Conservation (phyloP, 2,329 filamentous ascomycete species). For the Cladophialophora chaetospira region DNA sequence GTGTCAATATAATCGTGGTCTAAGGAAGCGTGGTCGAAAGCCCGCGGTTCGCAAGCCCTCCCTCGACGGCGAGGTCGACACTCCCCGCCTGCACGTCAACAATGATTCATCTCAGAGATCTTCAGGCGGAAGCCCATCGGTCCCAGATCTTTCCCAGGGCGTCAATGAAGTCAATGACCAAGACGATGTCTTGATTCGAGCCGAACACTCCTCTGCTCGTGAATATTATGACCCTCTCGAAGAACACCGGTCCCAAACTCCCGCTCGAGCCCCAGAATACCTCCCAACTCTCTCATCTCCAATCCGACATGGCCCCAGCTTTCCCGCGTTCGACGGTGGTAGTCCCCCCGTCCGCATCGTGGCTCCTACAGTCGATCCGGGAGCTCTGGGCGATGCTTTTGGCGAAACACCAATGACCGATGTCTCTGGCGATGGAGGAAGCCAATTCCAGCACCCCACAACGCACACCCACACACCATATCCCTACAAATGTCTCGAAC, state of each 20-base stretch:
- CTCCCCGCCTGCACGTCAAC: too few species aligned
- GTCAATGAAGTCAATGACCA: background rate
- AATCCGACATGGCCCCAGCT: background rate
- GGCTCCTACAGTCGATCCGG: background rate
- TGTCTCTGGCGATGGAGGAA: background rate
- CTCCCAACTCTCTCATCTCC: background rate
- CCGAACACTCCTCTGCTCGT: background rate
- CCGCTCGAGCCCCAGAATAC: background rate
- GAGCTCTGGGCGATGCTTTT: background rate
- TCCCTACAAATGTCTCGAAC: constrained; percentile 47
- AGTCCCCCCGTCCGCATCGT: too few species aligned
- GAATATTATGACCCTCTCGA: background rate
- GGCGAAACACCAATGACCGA: background rate
- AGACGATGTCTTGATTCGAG: background rate
- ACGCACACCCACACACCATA: constrained; percentile 22
- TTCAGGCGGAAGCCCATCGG: background rate
- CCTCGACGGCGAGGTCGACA: background rate
- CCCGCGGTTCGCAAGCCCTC: background rate
- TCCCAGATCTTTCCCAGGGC: background rate
- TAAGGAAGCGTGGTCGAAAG: constrained; percentile 34
- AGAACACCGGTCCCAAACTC: background rate
- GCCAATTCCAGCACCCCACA: background rate
- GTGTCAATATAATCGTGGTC: constrained; percentile 33
- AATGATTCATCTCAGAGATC: background rate
- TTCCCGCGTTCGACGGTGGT: background rate